A percentile compares a stretch with the other conserved stretches of the same genome.
phyloP scores from a whole-genome alignment of 305 asterid genomes.

The Ilex paraguariensis region DNA sequence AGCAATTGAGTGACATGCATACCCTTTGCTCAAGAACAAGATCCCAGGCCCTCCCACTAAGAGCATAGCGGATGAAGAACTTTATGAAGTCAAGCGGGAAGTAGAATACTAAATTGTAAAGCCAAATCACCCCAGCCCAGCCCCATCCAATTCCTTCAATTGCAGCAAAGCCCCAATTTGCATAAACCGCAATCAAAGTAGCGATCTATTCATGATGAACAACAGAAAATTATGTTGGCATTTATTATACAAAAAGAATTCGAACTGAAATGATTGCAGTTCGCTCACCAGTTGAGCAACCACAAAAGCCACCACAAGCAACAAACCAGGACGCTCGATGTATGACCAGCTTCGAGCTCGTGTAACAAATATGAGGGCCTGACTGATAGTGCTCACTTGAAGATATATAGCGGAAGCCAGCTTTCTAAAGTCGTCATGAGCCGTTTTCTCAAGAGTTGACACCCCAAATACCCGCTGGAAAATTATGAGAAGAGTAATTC shows the following conservation, averaged over 20 bases:
- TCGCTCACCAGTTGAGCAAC: conserved; percentile 81
- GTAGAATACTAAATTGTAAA: conserved; percentile 4
- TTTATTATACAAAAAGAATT: background rate
- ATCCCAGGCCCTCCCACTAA: conserved; percentile 9
- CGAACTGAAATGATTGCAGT: background rate
- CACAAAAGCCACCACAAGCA: conserved; percentile 79
- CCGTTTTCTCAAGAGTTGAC: conserved; percentile 87
- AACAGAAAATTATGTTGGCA: background rate
- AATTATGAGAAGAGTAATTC: conserved; percentile 10
- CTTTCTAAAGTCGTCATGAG: conserved; percentile 89
- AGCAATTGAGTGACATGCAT: background rate
- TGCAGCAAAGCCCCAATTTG: conserved; percentile 9
- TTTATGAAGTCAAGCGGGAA: conserved; percentile 4
- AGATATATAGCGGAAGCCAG: conserved; percentile 97
- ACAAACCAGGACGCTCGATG: conserved; percentile 87
- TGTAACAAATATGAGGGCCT: conserved; percentile 92
- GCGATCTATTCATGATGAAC: background rate
- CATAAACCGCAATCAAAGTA: conserved; percentile 9
- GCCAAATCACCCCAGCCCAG: conserved; percentile 9
- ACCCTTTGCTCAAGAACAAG: conserved; percentile 7
- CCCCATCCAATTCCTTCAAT: conserved; percentile 9
- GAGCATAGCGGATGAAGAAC: conserved; percentile 8
- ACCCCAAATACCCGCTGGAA: conserved; percentile 79
- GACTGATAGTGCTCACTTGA: conserved; percentile 98
- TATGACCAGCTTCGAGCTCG: conserved; percentile 94